phyloP scores from a whole-genome alignment of 2,329 filamentous ascomycete genomes.

The Bertia moriformis region DNA sequence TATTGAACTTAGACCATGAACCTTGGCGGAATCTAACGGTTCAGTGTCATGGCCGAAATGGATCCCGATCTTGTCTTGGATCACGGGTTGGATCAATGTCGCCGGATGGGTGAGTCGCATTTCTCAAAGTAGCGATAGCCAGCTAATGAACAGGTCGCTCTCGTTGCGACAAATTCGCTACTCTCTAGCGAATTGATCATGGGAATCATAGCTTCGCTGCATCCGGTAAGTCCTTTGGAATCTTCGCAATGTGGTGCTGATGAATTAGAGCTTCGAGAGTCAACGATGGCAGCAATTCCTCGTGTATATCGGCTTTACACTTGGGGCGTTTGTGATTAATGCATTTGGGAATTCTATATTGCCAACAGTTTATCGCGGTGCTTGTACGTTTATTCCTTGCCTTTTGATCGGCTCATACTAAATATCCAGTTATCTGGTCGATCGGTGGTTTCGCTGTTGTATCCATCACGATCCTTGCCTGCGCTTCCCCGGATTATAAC shows the following conservation, averaged over 20 bases:
- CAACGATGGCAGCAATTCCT: background rate
- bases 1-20: background rate
- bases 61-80: background rate
- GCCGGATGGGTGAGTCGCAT: background rate
- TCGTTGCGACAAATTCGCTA: background rate
- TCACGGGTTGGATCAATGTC: background rate
- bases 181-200: background rate
- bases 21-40: too few relatives aligned
- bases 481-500: background rate
- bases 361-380: background rate
- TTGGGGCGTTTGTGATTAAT: background rate
- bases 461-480: background rate
- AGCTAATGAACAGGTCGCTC: background rate
- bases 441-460: background rate
- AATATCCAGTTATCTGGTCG: background rate
- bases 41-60: background rate
- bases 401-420: background rate
- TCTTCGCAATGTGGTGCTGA: background rate
- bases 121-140: background rate
- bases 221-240: background rate
- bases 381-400: background rate
- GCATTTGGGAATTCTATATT: background rate
- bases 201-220: background rate
- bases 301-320: background rate
- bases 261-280: background rate